Conservation (phyloP, 164 flowering plant genomes). For the Kalanchoe fedtschenkoi region DNA sequence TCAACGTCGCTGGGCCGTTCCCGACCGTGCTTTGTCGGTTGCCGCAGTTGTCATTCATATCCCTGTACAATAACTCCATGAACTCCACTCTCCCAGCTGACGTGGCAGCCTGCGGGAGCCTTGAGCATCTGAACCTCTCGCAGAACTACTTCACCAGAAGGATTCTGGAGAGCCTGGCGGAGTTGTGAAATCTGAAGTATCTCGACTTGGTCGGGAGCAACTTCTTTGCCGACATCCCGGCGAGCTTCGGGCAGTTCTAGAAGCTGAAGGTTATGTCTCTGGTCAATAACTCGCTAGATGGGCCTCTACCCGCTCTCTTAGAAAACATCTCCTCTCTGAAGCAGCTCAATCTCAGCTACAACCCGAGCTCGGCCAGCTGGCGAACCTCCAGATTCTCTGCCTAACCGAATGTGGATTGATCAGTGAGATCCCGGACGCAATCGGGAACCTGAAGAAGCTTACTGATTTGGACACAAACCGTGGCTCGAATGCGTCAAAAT, state of each 20-base stretch:
- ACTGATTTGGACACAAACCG: slow-evolving; percentile 64
- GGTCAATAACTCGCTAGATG: slow-evolving; percentile 54
- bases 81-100: slow-evolving; percentile 45
- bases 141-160: slow-evolving; percentile 41
- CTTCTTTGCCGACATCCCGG: slow-evolving; percentile 73
- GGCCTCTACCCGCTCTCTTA: slow-evolving; percentile 40
- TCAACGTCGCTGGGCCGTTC: slow-evolving; percentile 56
- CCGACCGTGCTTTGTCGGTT: slow-evolving; percentile 63
- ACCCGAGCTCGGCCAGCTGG: slow-evolving; percentile 78
- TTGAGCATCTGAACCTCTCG: slow-evolving; percentile 39
- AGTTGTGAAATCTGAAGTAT: slow-evolving; percentile 31
- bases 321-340: slow-evolving; percentile 50
- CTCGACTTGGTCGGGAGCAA: slow-evolving; percentile 71
- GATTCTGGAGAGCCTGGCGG: slow-evolving; percentile 32
- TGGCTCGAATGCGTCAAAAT: too few relatives aligned
- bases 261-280: slow-evolving; percentile 52
- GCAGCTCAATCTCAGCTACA: slow-evolving; percentile 64
- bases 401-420: slow-evolving; percentile 45
- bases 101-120: slow-evolving; percentile 35
- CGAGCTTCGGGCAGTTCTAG: slow-evolving; percentile 37
- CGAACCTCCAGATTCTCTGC: slow-evolving; percentile 55
- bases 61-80: slow-evolving; percentile 59
- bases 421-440: slow-evolving; percentile 60
- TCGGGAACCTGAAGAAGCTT: slow-evolving; percentile 46
- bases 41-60: slow-evolving; percentile 34